Evolutionary conservation across 495 filamentous ascomycete genomes (phyloP), one percentile per base, ranked within the genome.

Genomic region (Hypoxylon cercidicola): DNA sequence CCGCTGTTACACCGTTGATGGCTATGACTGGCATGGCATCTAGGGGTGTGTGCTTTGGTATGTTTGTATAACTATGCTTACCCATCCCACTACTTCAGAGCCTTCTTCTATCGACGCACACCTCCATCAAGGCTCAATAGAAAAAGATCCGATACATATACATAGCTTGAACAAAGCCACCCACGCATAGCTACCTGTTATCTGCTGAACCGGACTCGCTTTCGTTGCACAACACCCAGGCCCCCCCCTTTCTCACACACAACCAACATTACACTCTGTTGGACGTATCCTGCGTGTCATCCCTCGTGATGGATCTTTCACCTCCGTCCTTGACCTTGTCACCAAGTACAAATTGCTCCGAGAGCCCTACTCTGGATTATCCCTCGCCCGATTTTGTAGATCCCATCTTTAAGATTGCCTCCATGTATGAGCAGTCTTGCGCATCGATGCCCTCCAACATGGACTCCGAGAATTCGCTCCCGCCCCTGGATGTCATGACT

Each of bases 251-350:
- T 25, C 21, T 12, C 45, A 15, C 20, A n/a, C 45, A 68, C 60
- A 52, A 62, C 60, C 65, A 63, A 68, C 60, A 55, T 59, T 40
- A 25, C 41, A 40, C 37, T 35, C 46, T 64, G 65, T 68, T 68
- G 65, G 65, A 54, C 60, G 39, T 54, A 55, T 64, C 50, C 58
- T 54, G 65, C 60, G 60, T 68, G 58, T 55, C 59, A 62, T 68
- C 59, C 65, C 55, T 5, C 60, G 45, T 57, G 60, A 82, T 82
- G 80, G 79, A 81, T 69, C 74, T 77, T 60, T 78, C 80, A 72
- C 80, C 80, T 62, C 80, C 80, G 39, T 73, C 78, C 60, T 74
- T 82, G 55, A 80, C 78, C 50, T 74, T 78, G 72, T 82, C 80
- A 65, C 75, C 78, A 35, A 74, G 78, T 72, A 80, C 79, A 39